Base-by-base conservation (phyloP, 2,329 filamentous ascomycete genomes). In the Penicillium sp. region DNA sequence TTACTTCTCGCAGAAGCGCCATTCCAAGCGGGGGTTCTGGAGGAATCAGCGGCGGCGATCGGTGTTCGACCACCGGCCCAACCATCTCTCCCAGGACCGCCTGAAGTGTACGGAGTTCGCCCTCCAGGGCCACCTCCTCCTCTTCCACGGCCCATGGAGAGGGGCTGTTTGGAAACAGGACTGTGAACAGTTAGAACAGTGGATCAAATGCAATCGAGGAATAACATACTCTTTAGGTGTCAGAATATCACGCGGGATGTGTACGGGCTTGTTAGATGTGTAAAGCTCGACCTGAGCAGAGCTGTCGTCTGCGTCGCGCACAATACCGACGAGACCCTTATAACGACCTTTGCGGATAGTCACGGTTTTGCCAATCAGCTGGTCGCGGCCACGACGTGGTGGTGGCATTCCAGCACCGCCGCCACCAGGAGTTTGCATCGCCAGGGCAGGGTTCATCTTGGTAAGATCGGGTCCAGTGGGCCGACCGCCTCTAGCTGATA, bases 261-360 rank as follows among this genome's bases (percentile, higher is more conserved):
- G 91, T 59, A 97, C 85, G 16, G 90, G 88, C 80, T 97, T 97
- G 76, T 87, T 90, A 78, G 96, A 96, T 6, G 92, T 92, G 71
- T 97, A 93, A 37, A 99, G 79, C 75, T 99, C 94, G 40, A 99
- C 89, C 60, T 92, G 88, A 30, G 91, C 93, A 67, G 89, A 85
- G 4, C 84, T 84, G 65, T 95, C 92, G 7, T 90, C 96, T 0
- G 93, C 89, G 70, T 97, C 93, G 71, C 96, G 97, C 65, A 99
- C 92, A 62, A 97, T 96, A 65, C 94, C 94, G 40, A 97, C 80
- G 41, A 97, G 81, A 54, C 93, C 93, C 76, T 99, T 99, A 79
- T 93, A 91, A 22, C 88, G 86, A 28, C 94, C 94, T 69, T 88
- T 91, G 55, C 87, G 85, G 68, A 97, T 89, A 49, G 88, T 90